Evolutionary conservation across 371 early-diverging fungal species (phyloP).

Genomic region (Syncephalastrum monosporum): DNA sequence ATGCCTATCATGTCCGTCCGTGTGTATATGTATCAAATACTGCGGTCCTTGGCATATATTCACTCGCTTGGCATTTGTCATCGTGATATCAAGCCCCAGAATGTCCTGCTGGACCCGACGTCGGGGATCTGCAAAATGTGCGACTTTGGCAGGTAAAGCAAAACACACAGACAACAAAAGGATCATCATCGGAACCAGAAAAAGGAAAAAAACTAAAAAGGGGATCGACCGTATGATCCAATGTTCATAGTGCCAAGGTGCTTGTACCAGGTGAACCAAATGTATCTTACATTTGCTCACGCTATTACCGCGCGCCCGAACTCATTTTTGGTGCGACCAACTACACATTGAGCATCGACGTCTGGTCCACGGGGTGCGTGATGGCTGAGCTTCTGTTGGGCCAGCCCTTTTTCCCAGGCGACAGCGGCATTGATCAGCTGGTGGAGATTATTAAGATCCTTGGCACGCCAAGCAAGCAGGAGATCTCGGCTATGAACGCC

Average conservation of each 20-base stretch:
- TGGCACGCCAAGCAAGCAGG: constrained; percentile 96
- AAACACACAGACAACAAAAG: neutral
- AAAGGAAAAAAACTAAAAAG: neutral
- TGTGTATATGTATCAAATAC: constrained; percentile 96
- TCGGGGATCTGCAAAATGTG: constrained; percentile 95
- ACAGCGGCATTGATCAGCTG: constrained; percentile 99
- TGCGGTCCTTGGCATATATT: constrained; percentile 94
- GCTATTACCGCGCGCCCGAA: constrained; percentile 99
- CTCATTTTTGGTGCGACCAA: constrained; percentile 96
- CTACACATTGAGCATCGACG: constrained; percentile 90
- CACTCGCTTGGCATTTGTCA: constrained; percentile 80
- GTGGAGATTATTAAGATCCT: constrained; percentile 99
- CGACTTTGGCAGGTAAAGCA: constrained; percentile 92
- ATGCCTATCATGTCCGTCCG: constrained; percentile 90
- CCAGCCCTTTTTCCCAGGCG: constrained; percentile 98
- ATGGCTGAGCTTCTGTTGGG: constrained; percentile 98
- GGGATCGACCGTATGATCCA: neutral
- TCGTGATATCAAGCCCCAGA: constrained; percentile 73
- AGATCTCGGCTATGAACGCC: constrained; percentile 95
- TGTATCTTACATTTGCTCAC: constrained; percentile 97
- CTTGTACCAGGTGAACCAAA: constrained; percentile 94
- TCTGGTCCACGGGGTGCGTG: constrained; percentile 99
- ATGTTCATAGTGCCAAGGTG: constrained; percentile 83
- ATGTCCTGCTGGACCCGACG: constrained; percentile 70
- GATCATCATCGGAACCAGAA: constrained; percentile 1